Evolutionary conservation across 768 basidiomycete species (phyloP), one percentile per base, ranked within the genome.

Genomic region (Trametes cubensis): DNA sequence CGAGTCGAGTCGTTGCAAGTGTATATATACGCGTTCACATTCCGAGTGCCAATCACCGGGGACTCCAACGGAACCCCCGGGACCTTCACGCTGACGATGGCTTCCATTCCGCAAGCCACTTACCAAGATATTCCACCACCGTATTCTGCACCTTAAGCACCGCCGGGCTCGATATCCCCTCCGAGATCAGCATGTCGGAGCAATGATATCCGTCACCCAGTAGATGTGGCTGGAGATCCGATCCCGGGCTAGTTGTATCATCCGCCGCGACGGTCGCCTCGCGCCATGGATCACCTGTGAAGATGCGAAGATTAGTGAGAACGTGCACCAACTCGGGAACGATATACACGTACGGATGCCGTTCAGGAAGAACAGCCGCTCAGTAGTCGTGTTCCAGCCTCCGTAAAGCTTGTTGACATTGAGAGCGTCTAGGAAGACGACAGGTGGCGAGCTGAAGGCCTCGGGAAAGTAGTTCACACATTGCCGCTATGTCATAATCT

Each of bases 281-380:
- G 46, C 82, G 80, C 88, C 88, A 90, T 20, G 89, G 88, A 67
- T 90, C 88, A 40, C 85, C 87, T 89, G 7, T 28, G 28, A 44
- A 4, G 42, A 40, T 13, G n/a, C 45, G 49, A 25, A 14, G 20
- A 28, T 23, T 4, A 6, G 20, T 39, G n/a, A 26, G n/a, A 44
- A 2, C 10, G 28, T n/a, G 44, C 18, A n/a, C 28, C n/a, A n/a
- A n/a, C 1, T 2, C 42, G 17, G 8, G 17, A 21, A 45, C 11
- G 39, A 23, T 13, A 30, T 26, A 2, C 48, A 79, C 86, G 65
- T 66, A 88, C 88, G 85, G 47, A 77, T 74, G 47, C 87, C 88
- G 53, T 86, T 89, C 41, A 85, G 85, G 66, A 88, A 89, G 78
- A 90, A 86, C 0, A 90, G 74, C 25, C 81, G 79, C 28, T 84